Evolutionary conservation across 2,329 filamentous ascomycete species (phyloP).

Genomic region (Dactylellina leptospora): DNA sequence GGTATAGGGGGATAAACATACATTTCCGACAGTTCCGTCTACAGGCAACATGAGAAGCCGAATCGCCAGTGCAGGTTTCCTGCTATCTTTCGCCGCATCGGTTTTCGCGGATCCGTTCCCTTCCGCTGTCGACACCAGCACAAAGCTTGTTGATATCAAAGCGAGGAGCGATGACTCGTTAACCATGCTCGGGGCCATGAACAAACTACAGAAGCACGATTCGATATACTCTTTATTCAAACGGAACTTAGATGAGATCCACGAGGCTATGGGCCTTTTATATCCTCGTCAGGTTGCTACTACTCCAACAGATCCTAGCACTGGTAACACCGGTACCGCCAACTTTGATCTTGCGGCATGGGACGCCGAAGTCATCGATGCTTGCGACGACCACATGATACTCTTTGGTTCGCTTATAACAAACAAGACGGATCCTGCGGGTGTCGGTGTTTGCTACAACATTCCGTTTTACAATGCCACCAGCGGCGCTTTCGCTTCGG

Average conservation of each 20-base stretch:
- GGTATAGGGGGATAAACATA: not conserved
- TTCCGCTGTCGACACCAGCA: slow-evolving; percentile 20
- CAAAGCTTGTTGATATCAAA: not conserved
- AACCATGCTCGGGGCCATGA: slow-evolving; percentile 32
- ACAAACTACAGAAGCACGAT: slow-evolving; percentile 26
- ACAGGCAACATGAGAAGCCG: slow-evolving; percentile 36
- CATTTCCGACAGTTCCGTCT: slow-evolving; percentile 1
- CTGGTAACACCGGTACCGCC: slow-evolving; percentile 28
- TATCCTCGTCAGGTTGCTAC: slow-evolving; percentile 19
- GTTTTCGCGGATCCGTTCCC: slow-evolving; percentile 36
- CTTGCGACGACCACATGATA: slow-evolving; percentile 22
- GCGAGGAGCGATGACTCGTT: not conserved
- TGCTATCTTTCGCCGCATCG: slow-evolving; percentile 25
- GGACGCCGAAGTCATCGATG: slow-evolving; percentile 36
- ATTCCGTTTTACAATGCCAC: slow-evolving; percentile 73
- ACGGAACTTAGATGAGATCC: slow-evolving; percentile 29
- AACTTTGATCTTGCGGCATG: slow-evolving; percentile 27
- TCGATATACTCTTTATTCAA: slow-evolving; percentile 20
- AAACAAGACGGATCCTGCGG: slow-evolving; percentile 75
- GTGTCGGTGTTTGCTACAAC: slow-evolving; percentile 84
- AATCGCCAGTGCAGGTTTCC: slow-evolving; percentile 27
- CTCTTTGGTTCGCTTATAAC: slow-evolving; percentile 62
- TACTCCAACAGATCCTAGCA: slow-evolving; percentile 29
- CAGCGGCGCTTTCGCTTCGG: slow-evolving; percentile 77
- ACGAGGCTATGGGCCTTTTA: not conserved